phyloP scores from a whole-genome alignment of 139 green algal species.

The Chara braunii region DNA sequence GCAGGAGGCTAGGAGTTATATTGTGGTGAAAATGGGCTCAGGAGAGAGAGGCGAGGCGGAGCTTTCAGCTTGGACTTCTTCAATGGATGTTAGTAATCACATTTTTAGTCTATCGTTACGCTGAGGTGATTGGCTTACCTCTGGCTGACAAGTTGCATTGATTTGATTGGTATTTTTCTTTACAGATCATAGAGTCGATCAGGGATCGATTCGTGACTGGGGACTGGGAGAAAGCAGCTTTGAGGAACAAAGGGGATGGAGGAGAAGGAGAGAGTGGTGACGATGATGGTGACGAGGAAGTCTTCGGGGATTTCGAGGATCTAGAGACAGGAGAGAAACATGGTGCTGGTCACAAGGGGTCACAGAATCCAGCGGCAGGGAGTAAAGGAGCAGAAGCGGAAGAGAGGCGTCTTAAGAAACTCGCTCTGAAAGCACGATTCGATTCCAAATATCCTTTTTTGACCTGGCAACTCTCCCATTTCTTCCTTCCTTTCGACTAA shows the following conservation, averaged over 20 bases:
- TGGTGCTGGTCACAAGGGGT: constrained; percentile 65
- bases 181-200: constrained; percentile 46
- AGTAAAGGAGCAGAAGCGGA: constrained; percentile 36
- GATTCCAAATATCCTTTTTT: constrained; percentile 21
- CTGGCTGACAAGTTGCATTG: no score
- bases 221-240: constrained; percentile 72
- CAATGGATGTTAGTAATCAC: no score
- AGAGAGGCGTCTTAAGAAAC: constrained; percentile 24
- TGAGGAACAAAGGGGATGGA: constrained; percentile 49
- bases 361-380: constrained; percentile 55
- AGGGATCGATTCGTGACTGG: constrained; percentile 65
- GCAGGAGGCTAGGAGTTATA: no score
- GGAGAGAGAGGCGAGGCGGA: no score
- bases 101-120: no score
- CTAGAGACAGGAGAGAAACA: constrained; percentile 72
- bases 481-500: no score
- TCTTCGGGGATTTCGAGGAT: constrained; percentile 90
- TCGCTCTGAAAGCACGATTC: constrained; percentile 27
- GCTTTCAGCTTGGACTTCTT: no score
- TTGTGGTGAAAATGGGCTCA: no score
- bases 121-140: no score
- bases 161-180: not conserved
- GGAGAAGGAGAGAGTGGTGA: constrained; percentile 41
- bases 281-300: constrained; percentile 71
- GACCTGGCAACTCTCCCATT: no score